Percentiles rank a stretch among this genome's conserved stretches.
These are phyloP conservation scores for Pseudomonodictys pantanalensis DNA, from an alignment of 495 filamentous ascomycete species.

Conservation along the genomic window DNA sequence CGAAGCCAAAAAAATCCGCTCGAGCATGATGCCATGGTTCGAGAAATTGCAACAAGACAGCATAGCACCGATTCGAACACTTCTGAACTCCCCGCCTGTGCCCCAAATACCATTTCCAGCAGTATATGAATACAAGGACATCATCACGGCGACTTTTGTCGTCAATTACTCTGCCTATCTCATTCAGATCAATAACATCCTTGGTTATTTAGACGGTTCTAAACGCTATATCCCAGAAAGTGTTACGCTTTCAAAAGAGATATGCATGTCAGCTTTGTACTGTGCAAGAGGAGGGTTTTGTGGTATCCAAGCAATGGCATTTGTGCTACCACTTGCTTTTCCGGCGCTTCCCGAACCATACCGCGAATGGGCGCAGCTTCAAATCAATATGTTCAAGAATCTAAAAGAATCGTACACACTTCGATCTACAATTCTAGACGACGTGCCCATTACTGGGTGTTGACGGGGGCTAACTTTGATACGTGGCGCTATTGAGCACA, in stretches of 20 bases:
- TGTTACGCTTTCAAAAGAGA: background rate
- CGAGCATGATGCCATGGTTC: background rate
- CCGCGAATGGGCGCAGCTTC: background rate
- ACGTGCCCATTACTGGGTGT: constrained; percentile 32
- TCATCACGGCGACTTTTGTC: background rate
- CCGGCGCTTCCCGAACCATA: background rate
- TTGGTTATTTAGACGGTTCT: background rate
- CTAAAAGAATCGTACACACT: background rate
- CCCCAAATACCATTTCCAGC: background rate
- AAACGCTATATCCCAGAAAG: background rate
- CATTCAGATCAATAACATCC: background rate
- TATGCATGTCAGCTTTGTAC: background rate
- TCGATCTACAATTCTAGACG: constrained; percentile 19
- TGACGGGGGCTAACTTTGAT: background rate
- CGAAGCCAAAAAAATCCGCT: background rate
- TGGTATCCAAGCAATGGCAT: background rate
- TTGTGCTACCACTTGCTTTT: background rate
- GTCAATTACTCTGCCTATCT: background rate
- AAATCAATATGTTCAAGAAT: background rate
- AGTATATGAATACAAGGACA: background rate
- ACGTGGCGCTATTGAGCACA: background rate
- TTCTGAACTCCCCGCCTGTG: background rate
- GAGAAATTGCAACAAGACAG: background rate
- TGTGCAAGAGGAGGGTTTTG: background rate
- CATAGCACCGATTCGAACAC: background rate